Percentiles rank a stretch among this genome's conserved stretches.
Conservation (phyloP, 1,284 basidiomycete species). For the Trichosporon coremiiforme region DNA sequence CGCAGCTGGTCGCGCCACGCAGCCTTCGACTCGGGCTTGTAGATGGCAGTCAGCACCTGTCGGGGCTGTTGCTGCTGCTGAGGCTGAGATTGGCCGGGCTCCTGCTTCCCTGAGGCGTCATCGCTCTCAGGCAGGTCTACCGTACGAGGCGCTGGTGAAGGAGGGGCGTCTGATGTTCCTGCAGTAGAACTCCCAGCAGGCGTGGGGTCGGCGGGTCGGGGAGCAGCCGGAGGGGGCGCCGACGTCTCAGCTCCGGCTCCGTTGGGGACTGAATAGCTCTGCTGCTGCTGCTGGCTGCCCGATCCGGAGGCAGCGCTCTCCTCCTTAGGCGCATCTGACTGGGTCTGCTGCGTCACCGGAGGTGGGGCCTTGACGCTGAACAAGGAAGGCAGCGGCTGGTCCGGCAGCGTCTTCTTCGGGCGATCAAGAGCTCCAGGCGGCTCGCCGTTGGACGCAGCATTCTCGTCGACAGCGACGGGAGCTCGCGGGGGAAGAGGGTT, state of each 20-base stretch:
- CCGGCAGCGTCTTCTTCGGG: constrained; percentile 48
- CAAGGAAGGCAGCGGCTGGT: constrained; percentile 38
- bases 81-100: background rate
- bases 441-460: constrained; percentile 20
- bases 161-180: constrained; percentile 1
- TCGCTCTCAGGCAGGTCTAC: constrained; percentile 12
- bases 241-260: constrained; percentile 14
- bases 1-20: constrained; percentile 73
- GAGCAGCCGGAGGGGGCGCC: constrained; percentile 7
- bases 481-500: constrained; percentile 91
- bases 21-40: constrained; percentile 77
- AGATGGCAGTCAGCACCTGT: constrained; percentile 74
- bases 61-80: background rate
- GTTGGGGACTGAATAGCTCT: constrained; percentile 14
- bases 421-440: constrained; percentile 32
- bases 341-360: background rate
- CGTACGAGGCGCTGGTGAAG: constrained; percentile 1
- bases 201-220: background rate
- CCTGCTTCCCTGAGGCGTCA: constrained; percentile 2
- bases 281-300: constrained; percentile 7
- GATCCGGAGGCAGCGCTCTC: background rate
- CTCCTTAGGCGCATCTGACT: background rate
- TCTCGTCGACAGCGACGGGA: constrained; percentile 44
- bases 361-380: constrained; percentile 11
- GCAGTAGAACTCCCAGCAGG: constrained; percentile 8